These are phyloP conservation scores for Hebeloma cylindrosporum DNA, from an alignment of 768 basidiomycete species.

Conservation along the genomic window DNA sequence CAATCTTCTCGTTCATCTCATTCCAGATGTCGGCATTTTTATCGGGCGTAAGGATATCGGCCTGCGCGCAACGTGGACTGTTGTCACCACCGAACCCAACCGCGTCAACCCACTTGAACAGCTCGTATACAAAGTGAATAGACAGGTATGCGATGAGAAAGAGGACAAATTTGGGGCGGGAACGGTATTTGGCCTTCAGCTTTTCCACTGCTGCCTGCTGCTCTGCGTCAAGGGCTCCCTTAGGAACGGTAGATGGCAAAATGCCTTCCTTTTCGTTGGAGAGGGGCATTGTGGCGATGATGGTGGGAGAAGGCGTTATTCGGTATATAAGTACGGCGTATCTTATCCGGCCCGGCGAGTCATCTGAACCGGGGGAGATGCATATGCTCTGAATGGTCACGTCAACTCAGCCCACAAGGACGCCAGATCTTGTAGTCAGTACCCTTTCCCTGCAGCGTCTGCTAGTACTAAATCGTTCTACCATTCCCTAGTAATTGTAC, in stretches of 20 bases:
- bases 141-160: slow-evolving; percentile 1
- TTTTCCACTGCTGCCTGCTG: too few relatives aligned
- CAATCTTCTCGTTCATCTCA: slow-evolving; percentile 30
- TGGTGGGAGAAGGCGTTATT: neutral
- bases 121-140: neutral
- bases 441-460: too few relatives aligned
- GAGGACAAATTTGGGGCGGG: slow-evolving; percentile 2
- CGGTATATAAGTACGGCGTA: neutral
- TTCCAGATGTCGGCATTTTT: slow-evolving; percentile 40
- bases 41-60: slow-evolving; percentile 38
- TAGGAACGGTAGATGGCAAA: slow-evolving; percentile 21
- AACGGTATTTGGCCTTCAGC: neutral
- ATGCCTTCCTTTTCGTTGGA: slow-evolving; percentile 39
- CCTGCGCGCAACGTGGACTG: slow-evolving; percentile 33
- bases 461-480: too few relatives aligned
- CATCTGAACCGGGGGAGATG: slow-evolving; percentile 11
- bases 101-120: slow-evolving; percentile 1
- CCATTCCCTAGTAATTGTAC: too few relatives aligned
- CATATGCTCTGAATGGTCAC: too few relatives aligned
- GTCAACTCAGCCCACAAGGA: too few relatives aligned
- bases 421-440: too few relatives aligned
- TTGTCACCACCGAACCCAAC: neutral
- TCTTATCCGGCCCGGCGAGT: slow-evolving; percentile 6
- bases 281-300: slow-evolving; percentile 1
- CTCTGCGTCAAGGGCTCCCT: too few relatives aligned